These are phyloP conservation scores for Mucor velutinosus DNA, from an alignment of 371 early-diverging fungal species.

Conservation along the genomic window DNA sequence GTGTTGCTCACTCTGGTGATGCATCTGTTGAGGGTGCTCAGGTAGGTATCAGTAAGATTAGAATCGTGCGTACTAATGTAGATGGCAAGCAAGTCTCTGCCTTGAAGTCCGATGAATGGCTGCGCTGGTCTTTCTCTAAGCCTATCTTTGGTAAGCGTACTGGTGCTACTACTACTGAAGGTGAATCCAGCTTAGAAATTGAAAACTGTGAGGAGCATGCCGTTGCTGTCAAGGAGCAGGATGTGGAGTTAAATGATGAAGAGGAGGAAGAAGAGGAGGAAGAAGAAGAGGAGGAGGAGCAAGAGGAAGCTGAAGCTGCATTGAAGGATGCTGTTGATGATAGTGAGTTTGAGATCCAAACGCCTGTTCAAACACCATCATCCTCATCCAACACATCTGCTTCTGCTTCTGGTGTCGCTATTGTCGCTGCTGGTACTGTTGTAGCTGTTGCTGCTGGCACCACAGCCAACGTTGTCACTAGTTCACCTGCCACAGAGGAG, in stretches of 20 bases:
- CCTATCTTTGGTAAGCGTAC: slow-evolving; percentile 40
- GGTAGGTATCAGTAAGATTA: slow-evolving; percentile 37
- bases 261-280: slow-evolving; percentile 31
- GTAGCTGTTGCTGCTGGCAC: slow-evolving; percentile 12
- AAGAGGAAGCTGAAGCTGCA: slow-evolving; percentile 18
- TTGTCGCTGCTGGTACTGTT: slow-evolving; percentile 12
- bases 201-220: slow-evolving; percentile 32
- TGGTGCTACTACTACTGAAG: neutral
- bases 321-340: slow-evolving; percentile 16
- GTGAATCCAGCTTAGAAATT: slow-evolving; percentile 18
- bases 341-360: slow-evolving; percentile 15
- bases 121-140: slow-evolving; percentile 43
- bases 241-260: slow-evolving; percentile 34
- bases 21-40: slow-evolving; percentile 38
- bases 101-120: slow-evolving; percentile 40
- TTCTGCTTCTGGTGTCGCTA: slow-evolving; percentile 12
- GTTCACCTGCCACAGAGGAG: neutral
- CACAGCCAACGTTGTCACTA: slow-evolving; percentile 3
- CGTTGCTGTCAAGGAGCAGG: slow-evolving; percentile 28
- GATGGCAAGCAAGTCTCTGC: slow-evolving; percentile 25
- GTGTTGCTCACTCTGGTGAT: slow-evolving; percentile 28
- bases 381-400: slow-evolving; percentile 16
- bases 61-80: slow-evolving; percentile 24
- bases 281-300: slow-evolving; percentile 14
- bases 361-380: slow-evolving; percentile 25